Evolutionary conservation across 1,139 yeast genomes (phyloP).

Genomic region (Hanseniaspora gamundiae): DNA sequence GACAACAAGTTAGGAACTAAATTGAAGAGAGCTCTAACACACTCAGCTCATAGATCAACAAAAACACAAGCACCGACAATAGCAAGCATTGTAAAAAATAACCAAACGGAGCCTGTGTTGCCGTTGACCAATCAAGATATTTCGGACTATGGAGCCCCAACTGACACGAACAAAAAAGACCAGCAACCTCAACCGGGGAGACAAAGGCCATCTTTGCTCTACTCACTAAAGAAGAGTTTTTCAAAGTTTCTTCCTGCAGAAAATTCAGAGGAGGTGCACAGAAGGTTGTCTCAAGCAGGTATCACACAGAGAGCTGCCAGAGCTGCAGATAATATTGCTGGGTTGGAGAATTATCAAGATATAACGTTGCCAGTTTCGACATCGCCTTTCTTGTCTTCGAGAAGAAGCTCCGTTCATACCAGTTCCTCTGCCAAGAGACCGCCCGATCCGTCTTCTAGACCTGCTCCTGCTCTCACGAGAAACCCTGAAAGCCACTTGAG

Average conservation of each 20-base stretch:
- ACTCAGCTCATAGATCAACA: slow-evolving; percentile 8
- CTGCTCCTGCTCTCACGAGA: too few relatives aligned
- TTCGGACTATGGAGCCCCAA: not conserved
- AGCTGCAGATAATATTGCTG: slow-evolving; percentile 34
- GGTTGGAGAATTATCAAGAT: slow-evolving; percentile 18
- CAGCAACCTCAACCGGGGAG: not conserved
- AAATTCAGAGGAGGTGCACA: slow-evolving; percentile 23
- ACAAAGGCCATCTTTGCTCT: slow-evolving; percentile 9
- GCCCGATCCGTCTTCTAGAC: slow-evolving; percentile 3
- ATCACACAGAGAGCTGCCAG: slow-evolving; percentile 30
- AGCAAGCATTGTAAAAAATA: not conserved
- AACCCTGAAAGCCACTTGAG: slow-evolving; percentile 4
- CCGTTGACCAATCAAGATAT: slow-evolving; percentile 16
- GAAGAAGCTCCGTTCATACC: slow-evolving; percentile 1
- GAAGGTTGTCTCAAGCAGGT: slow-evolving; percentile 25
- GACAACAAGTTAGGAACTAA: slow-evolving; percentile 26
- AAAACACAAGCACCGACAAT: not conserved
- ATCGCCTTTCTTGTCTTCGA: not conserved
- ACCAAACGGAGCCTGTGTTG: slow-evolving; percentile 6
- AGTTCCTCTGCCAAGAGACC: slow-evolving; percentile 4
- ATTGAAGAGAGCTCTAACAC: slow-evolving; percentile 23
- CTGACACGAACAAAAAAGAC: not conserved
- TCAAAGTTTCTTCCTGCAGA: slow-evolving; percentile 12
- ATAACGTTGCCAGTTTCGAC: not conserved
- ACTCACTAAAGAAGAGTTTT: slow-evolving; percentile 15